phyloP scores from a whole-genome alignment of 2,329 filamentous ascomycete species.

The Furcasterigmium sp. region DNA sequence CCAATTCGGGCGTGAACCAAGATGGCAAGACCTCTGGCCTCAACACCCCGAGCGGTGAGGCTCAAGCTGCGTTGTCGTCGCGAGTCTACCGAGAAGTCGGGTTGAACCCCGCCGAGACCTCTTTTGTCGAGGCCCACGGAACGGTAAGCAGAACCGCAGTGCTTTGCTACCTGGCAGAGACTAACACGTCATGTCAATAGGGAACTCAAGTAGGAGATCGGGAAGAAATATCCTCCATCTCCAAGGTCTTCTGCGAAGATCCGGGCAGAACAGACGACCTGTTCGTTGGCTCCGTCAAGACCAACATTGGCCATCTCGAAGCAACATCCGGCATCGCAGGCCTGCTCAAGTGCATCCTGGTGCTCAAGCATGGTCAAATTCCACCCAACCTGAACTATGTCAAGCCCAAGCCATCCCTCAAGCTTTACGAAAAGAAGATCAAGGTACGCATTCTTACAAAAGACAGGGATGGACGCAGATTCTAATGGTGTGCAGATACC shows the following conservation, averaged over 20 bases:
- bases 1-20: conserved; percentile 27
- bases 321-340: conserved; percentile 23
- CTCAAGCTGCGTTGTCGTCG: conserved; percentile 28
- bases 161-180: too few species aligned
- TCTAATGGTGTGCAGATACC: conserved; percentile 2
- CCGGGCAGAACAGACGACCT: conserved; percentile 10
- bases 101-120: conserved; percentile 16
- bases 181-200: too few species aligned
- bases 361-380: conserved; percentile 10
- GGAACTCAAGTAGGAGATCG: conserved; percentile 48
- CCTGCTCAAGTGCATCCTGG: conserved; percentile 26
- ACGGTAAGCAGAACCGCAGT: conserved; percentile 26
- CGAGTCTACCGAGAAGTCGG: conserved; percentile 25
- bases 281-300: conserved; percentile 27
- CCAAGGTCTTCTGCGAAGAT: conserved; percentile 22
- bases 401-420: conserved; percentile 10
- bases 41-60: conserved; percentile 20
- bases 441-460: conserved; percentile 16
- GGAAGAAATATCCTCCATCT: conserved; percentile 29
- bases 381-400: conserved; percentile 12
- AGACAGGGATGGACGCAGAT: too few species aligned
- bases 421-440: conserved; percentile 13
- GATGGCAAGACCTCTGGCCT: conserved; percentile 39
- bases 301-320: conserved; percentile 32
- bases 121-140: conserved; percentile 40